These are phyloP conservation scores for Zizania latifolia DNA, from an alignment of 176 grass and related monocot genomes.

Conservation along the genomic window DNA sequence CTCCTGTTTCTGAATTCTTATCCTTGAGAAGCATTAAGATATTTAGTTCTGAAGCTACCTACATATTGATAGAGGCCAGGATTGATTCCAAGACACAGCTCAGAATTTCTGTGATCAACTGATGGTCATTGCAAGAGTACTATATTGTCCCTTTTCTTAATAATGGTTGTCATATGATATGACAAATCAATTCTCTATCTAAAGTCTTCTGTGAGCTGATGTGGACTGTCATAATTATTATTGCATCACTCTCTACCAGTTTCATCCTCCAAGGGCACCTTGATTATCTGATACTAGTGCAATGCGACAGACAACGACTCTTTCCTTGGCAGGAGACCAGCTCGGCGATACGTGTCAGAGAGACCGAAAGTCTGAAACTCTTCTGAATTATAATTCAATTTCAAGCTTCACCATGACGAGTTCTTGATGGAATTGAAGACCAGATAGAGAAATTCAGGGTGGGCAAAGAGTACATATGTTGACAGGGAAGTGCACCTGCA, in stretches of 20 bases:
- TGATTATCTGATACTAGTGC: background rate
- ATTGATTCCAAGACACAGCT: background rate
- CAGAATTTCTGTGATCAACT: conserved; percentile 17
- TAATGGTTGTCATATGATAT: background rate
- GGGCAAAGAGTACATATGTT: background rate
- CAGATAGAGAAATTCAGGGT: background rate
- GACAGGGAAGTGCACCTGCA: background rate
- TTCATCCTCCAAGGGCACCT: conserved; percentile 5
- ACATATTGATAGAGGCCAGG: background rate
- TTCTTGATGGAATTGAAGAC: background rate
- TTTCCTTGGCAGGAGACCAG: conserved; percentile 29
- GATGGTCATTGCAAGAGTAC: conserved; percentile 1
- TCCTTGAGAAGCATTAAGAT: background rate
- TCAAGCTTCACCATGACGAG: background rate
- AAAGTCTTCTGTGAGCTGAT: conserved; percentile 8
- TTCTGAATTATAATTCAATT: background rate
- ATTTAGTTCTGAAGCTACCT: background rate
- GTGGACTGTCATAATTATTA: background rate
- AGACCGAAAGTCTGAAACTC: background rate
- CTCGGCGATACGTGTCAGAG: background rate
- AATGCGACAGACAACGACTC: conserved; percentile 31
- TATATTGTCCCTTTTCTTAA: conserved; percentile 1
- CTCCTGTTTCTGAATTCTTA: background rate
- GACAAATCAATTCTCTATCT: conserved; percentile 25
- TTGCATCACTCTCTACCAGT: conserved; percentile 21